Conservation (phyloP, 2,329 filamentous ascomycete species). For the Lachnellula cervina region DNA sequence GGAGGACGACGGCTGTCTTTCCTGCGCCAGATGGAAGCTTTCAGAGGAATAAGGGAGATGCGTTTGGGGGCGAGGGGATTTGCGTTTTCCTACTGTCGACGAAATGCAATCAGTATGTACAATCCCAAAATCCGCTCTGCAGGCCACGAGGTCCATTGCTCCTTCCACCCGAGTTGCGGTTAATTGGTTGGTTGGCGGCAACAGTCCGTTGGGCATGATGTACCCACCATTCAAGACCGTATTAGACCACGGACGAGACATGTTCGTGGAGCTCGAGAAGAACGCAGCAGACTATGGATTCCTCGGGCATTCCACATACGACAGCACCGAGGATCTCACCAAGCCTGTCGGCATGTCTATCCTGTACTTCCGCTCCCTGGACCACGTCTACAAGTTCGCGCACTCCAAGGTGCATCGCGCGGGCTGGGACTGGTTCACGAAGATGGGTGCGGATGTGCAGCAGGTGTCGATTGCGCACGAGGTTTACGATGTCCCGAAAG, state of each 20-base stretch:
- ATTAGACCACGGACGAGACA: conserved; percentile 34
- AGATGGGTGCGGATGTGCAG: conserved; percentile 25
- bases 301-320: conserved; percentile 41
- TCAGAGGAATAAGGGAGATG: conserved; percentile 1
- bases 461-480: conserved; percentile 52
- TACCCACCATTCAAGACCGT: conserved; percentile 41
- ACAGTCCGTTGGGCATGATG: conserved; percentile 42
- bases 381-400: conserved; percentile 48
- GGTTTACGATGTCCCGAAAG: conserved; percentile 42
- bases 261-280: conserved; percentile 34
- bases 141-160: conserved; percentile 36
- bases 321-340: conserved; percentile 33
- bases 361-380: conserved; percentile 47
- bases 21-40: conserved; percentile 2
- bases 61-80: conserved; percentile 10
- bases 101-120: conserved; percentile 13
- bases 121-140: not conserved
- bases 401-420: conserved; percentile 43
- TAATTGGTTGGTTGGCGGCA: too few species aligned
- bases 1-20: conserved; percentile 8
- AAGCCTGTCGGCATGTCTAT: conserved; percentile 39
- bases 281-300: conserved; percentile 43
- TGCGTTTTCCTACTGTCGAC: conserved; percentile 9
- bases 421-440: conserved; percentile 47
- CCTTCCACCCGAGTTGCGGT: conserved; percentile 33